phyloP scores from a whole-genome alignment of 2,329 filamentous ascomycete species.

The Exophiala calicioides region DNA sequence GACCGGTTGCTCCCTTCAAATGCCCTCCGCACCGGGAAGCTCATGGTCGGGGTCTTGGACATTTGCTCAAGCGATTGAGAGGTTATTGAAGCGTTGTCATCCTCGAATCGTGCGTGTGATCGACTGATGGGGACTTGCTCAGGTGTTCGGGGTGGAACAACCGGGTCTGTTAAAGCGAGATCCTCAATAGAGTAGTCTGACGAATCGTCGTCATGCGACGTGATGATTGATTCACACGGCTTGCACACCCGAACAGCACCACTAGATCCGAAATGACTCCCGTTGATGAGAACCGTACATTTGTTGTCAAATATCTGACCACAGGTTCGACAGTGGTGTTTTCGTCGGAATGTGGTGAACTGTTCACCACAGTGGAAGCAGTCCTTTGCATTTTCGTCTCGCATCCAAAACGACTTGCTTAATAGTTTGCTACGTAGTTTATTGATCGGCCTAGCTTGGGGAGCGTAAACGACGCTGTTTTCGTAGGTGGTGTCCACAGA shows the following conservation, averaged over 20 bases:
- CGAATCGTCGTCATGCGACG: constrained; percentile 84
- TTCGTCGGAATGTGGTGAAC: constrained; percentile 91
- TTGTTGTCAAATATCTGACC: constrained; percentile 99
- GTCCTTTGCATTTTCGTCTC: constrained; percentile 95
- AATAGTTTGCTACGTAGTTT: constrained; percentile 83
- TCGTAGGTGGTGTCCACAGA: constrained; percentile 39
- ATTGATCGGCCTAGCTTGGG: constrained; percentile 43
- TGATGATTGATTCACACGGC: constrained; percentile 87
- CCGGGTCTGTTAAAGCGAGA: constrained; percentile 39
- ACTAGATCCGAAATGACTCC: constrained; percentile 81
- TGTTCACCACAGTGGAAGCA: constrained; percentile 89
- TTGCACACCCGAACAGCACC: constrained; percentile 88
- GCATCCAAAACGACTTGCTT: constrained; percentile 98
- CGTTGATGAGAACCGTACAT: constrained; percentile 88
- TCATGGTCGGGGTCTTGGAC: constrained; percentile 60
- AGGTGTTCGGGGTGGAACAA: constrained; percentile 29
- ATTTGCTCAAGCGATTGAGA: constrained; percentile 50
- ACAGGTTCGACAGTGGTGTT: constrained; percentile 92
- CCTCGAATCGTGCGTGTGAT: constrained; percentile 39
- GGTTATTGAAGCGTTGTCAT: constrained; percentile 48
- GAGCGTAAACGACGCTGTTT: constrained; percentile 16
- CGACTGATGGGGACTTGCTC: constrained; percentile 19
- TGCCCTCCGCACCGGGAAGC: constrained; percentile 63
- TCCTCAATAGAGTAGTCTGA: constrained; percentile 83
- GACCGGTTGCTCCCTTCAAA: constrained; percentile 79